Evolutionary conservation across 495 filamentous ascomycete genomes (phyloP).

Genomic region (Arthonia radiata): DNA sequence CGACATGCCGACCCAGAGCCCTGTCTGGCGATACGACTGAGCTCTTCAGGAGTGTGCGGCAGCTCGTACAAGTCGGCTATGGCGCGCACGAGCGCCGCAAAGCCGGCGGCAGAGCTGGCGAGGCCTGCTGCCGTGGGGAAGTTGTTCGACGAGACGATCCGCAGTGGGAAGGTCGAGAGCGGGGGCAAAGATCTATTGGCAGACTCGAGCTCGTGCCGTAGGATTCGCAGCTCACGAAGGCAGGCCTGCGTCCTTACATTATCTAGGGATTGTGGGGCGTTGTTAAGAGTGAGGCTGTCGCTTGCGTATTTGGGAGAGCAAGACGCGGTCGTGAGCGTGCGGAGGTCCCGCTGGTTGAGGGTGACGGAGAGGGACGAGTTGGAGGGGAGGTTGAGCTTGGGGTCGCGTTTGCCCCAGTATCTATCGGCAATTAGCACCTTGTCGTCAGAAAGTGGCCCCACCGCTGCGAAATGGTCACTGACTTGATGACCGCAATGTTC

Average conservation of each 20-base stretch:
- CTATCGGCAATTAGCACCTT: conserved; percentile 17
- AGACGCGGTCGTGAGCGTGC: conserved; percentile 86
- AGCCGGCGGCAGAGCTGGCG: conserved; percentile 77
- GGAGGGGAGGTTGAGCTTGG: conserved; percentile 80
- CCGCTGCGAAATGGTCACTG: no score
- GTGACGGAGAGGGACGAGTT: conserved; percentile 93
- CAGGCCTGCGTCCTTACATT: conserved; percentile 78
- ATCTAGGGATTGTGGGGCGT: conserved; percentile 54
- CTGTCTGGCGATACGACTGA: conserved; percentile 78
- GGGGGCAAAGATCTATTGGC: conserved; percentile 46
- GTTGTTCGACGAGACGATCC: conserved; percentile 84
- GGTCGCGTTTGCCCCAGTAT: conserved; percentile 96
- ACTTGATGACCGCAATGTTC: conserved; percentile 99
- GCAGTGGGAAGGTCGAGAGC: conserved; percentile 46
- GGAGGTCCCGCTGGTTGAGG: conserved; percentile 76
- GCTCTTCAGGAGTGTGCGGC: conserved; percentile 46
- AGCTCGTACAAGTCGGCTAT: conserved; percentile 82
- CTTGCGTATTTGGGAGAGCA: conserved; percentile 52
- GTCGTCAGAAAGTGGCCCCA: conserved; percentile 4
- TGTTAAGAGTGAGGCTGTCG: conserved; percentile 70
- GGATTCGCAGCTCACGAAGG: conserved; percentile 56
- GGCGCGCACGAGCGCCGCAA: conserved; percentile 78
- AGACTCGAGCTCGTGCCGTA: conserved; percentile 49
- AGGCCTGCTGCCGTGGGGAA: conserved; percentile 97
- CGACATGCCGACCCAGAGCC: conserved; percentile 87